A percentile compares a stretch with the other conserved stretches of the same genome.
Evolutionary conservation across 768 basidiomycete species (phyloP).

Genomic region (Hortiboletus flavorubellus): DNA sequence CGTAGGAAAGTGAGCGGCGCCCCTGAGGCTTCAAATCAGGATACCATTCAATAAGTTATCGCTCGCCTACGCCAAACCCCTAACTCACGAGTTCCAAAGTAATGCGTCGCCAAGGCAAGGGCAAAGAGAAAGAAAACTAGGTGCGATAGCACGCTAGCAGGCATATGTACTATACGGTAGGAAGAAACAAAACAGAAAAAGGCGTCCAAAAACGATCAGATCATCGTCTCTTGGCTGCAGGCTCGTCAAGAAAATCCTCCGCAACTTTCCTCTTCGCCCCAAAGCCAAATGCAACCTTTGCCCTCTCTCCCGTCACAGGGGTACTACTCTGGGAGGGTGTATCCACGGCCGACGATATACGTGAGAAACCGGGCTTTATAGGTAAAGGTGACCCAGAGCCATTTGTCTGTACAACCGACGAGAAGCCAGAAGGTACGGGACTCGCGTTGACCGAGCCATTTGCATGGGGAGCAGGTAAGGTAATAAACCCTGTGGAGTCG

Average conservation of each 20-base stretch:
- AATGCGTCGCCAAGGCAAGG: not conserved
- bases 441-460: constrained; percentile 42
- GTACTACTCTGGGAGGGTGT: constrained; percentile 52
- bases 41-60: not conserved
- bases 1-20: not conserved
- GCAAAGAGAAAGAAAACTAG: not conserved
- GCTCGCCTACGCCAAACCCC: not conserved
- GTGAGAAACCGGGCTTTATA: constrained; percentile 65
- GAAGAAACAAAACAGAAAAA: not conserved
- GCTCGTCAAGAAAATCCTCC: constrained; percentile 64
- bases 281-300: constrained; percentile 75
- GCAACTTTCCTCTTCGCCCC: constrained; percentile 77
- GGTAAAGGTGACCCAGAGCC: constrained; percentile 61
- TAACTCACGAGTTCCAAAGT: not conserved
- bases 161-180: not conserved
- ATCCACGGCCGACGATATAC: constrained; percentile 57
- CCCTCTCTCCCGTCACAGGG: constrained; percentile 60
- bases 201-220: not conserved
- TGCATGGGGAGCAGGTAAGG: constrained; percentile 56
- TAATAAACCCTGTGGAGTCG: constrained; percentile 66
- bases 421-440: constrained; percentile 41
- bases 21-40: not conserved
- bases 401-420: constrained; percentile 24
- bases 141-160: not conserved
- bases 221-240: constrained; percentile 57